phyloP scores from a whole-genome alignment of 345 rosid genomes.

The Linum tenue region DNA sequence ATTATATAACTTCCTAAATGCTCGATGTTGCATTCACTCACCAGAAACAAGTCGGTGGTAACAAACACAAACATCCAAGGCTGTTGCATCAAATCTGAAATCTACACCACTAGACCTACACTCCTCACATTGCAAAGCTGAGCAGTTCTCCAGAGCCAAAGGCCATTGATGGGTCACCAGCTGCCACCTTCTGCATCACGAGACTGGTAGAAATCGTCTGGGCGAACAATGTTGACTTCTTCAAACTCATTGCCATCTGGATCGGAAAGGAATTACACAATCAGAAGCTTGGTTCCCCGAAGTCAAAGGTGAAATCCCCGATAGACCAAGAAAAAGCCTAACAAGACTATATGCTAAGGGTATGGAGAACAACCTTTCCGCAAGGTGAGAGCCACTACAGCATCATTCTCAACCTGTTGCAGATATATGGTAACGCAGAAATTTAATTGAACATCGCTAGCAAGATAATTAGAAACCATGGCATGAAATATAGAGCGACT shows the following conservation, averaged over 20 bases:
- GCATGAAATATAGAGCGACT: not conserved
- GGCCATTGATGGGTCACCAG: slow-evolving; percentile 27
- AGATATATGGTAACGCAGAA: no score
- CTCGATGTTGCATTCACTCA: no score
- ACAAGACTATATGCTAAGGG: slow-evolving; percentile 9
- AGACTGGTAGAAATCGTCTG: slow-evolving; percentile 49
- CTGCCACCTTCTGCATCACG: slow-evolving; percentile 45
- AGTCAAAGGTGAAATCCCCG: not conserved
- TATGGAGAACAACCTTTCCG: slow-evolving; percentile 52
- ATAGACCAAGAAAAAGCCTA: not conserved
- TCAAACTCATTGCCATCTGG: slow-evolving; percentile 69
- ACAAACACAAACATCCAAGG: no score
- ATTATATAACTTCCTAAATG: no score
- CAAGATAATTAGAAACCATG: not conserved
- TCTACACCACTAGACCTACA: no score
- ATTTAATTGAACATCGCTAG: no score
- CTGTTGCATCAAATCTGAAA: no score
- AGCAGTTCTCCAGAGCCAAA: no score
- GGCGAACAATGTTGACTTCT: slow-evolving; percentile 52
- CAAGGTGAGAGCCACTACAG: slow-evolving; percentile 76
- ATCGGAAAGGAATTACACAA: not conserved
- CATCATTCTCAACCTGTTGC: slow-evolving; percentile 88
- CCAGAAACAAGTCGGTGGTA: no score
- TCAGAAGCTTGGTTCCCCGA: slow-evolving; percentile 3
- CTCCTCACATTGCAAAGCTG: no score